Conservation (phyloP, 495 filamentous ascomycete genomes). For the Tuber aestivum region DNA sequence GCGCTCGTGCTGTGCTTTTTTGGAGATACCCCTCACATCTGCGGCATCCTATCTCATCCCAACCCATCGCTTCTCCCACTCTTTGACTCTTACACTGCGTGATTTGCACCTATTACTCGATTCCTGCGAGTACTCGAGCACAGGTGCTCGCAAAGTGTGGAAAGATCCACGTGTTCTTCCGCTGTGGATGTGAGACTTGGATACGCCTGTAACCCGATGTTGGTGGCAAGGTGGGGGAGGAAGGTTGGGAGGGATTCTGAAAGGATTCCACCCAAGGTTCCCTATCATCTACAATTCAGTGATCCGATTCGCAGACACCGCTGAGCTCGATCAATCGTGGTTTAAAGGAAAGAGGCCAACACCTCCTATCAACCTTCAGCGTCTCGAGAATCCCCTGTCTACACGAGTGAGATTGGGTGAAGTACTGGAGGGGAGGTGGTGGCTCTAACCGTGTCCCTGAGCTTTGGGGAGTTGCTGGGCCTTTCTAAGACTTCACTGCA, state of each 20-base stretch:
- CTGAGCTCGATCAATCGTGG: not conserved
- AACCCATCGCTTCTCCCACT: not conserved
- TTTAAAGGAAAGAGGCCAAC: not conserved
- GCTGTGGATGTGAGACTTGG: not conserved
- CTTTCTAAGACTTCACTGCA: not conserved
- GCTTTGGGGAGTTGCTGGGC: not conserved
- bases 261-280: not conserved
- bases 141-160: not conserved
- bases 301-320: not conserved
- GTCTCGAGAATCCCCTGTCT: not conserved
- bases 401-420: not conserved
- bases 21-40: not conserved
- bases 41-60: not conserved
- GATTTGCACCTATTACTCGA: not conserved
- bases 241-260: not conserved
- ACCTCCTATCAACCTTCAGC: not conserved
- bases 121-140: not conserved
- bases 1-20: not conserved
- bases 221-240: not conserved
- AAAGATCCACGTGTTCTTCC: not conserved
- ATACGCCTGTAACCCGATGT: not conserved
- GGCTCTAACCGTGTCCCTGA: not conserved
- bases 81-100: not conserved
- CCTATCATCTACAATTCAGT: not conserved
- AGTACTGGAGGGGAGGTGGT: not conserved